Conservation (phyloP, 176 grass and related monocot genomes). For the Oryza rufipogon region DNA sequence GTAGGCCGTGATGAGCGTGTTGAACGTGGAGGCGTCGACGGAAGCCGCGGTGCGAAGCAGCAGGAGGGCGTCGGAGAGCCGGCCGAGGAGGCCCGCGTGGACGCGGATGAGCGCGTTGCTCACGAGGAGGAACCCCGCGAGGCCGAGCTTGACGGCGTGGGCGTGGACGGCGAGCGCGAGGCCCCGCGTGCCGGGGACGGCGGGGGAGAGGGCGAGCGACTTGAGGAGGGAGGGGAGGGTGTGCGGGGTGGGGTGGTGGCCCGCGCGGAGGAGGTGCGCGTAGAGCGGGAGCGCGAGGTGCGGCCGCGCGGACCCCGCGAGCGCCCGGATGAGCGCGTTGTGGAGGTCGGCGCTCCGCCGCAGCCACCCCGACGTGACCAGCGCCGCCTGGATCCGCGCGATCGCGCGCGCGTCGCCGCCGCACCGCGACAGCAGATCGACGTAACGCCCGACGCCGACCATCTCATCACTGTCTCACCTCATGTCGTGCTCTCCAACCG, state of each 20-base stretch:
- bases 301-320: slow-evolving; percentile 32
- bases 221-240: slow-evolving; percentile 54
- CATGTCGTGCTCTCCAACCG: background rate
- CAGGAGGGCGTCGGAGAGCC: slow-evolving; percentile 30
- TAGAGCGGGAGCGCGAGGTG: slow-evolving; percentile 47
- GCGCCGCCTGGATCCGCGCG: slow-evolving; percentile 39
- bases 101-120: slow-evolving; percentile 64
- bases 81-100: slow-evolving; percentile 36
- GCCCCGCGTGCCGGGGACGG: background rate
- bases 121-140: slow-evolving; percentile 44
- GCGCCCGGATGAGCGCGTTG: slow-evolving; percentile 51
- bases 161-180: slow-evolving; percentile 52
- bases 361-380: slow-evolving; percentile 45
- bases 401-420: slow-evolving; percentile 32
- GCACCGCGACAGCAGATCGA: slow-evolving; percentile 41
- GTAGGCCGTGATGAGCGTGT: slow-evolving; percentile 53
- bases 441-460: slow-evolving; percentile 37
- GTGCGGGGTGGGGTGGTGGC: slow-evolving; percentile 44
- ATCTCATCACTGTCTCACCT: slow-evolving; percentile 23
- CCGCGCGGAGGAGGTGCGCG: slow-evolving; percentile 45
- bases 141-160: slow-evolving; percentile 55
- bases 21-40: slow-evolving; percentile 44
- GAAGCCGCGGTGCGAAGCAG: slow-evolving; percentile 43
- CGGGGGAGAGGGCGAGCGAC: slow-evolving; percentile 28
- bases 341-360: slow-evolving; percentile 37